Evolutionary conservation across 495 filamentous ascomycete species (phyloP).

Genomic region (Annulohypoxylon nitens): DNA sequence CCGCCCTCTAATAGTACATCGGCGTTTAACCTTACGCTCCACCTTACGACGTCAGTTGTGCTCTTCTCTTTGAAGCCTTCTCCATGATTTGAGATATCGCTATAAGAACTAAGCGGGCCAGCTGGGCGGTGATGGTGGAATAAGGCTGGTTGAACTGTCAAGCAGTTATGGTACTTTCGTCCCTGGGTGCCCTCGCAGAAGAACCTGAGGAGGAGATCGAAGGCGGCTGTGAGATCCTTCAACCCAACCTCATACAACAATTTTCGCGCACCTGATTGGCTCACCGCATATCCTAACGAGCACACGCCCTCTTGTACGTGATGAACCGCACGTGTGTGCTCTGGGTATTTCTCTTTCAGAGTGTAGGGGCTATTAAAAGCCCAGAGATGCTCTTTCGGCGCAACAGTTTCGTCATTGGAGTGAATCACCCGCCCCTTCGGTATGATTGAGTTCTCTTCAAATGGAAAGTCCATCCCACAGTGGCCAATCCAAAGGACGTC

Average conservation of each 20-base stretch:
- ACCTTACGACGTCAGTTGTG: constrained; percentile 2
- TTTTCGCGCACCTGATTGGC: constrained; percentile 1
- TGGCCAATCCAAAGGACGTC: constrained; percentile 67
- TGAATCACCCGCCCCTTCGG: constrained; percentile 9
- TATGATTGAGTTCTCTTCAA: not conserved
- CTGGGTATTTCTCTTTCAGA: constrained; percentile 44
- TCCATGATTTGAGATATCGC: constrained; percentile 2
- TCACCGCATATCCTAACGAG: not conserved
- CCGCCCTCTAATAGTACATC: constrained; percentile 47
- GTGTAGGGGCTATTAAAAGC: constrained; percentile 43
- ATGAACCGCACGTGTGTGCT: constrained; percentile 51
- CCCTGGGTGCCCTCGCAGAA: constrained; percentile 46
- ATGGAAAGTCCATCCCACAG: constrained; percentile 10
- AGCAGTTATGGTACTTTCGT: constrained; percentile 45
- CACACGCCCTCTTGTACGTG: constrained; percentile 47
- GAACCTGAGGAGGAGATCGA: constrained; percentile 39
- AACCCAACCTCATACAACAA: not conserved
- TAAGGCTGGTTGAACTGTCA: constrained; percentile 47
- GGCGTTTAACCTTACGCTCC: constrained; percentile 6
- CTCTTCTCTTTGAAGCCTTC: not conserved
- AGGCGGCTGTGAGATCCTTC: not conserved
- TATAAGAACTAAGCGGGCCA: not conserved
- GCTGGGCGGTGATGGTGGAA: constrained; percentile 46
- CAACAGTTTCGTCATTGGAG: not conserved
- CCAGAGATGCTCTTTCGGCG: constrained; percentile 42